These are phyloP conservation scores for Quercus cerris DNA, from an alignment of 306 rosid genomes.

Conservation along the genomic window DNA sequence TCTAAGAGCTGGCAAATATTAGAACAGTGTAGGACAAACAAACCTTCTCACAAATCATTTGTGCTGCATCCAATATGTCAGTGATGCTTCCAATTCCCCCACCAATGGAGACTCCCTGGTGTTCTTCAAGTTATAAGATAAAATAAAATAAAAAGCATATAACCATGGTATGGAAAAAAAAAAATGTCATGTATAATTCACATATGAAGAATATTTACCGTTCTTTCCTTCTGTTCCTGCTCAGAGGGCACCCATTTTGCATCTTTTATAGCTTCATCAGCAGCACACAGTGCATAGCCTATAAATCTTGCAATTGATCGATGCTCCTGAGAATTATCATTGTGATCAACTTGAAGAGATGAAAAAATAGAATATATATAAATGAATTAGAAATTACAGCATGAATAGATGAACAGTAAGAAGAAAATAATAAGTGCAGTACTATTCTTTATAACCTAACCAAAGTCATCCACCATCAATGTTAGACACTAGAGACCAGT, in stretches of 20 bases:
- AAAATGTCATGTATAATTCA: slow-evolving; percentile 7
- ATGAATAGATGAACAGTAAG: background rate
- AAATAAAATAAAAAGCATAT: background rate
- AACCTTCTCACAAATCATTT: slow-evolving; percentile 83
- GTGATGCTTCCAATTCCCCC: slow-evolving; percentile 92
- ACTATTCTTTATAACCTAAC: background rate
- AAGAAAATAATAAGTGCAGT: background rate
- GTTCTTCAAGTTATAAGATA: slow-evolving; percentile 25
- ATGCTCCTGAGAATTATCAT: slow-evolving; percentile 50
- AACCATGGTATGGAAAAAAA: slow-evolving; percentile 13
- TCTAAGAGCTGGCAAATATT: background rate
- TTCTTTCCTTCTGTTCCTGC: slow-evolving; percentile 69
- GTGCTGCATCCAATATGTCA: slow-evolving; percentile 84
- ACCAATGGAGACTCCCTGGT: slow-evolving; percentile 90
- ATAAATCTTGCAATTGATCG: slow-evolving; percentile 84
- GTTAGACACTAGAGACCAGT: background rate
- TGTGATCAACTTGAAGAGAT: background rate
- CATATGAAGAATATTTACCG: slow-evolving; percentile 48
- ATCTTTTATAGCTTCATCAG: slow-evolving; percentile 88
- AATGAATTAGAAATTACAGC: background rate
- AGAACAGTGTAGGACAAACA: slow-evolving; percentile 10
- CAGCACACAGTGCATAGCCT: slow-evolving; percentile 93
- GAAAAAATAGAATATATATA: background rate
- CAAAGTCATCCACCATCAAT: background rate
- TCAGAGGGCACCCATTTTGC: slow-evolving; percentile 83